Base-by-base conservation (phyloP, 2,329 filamentous ascomycete species). In the Colletotrichum noveboracense region DNA sequence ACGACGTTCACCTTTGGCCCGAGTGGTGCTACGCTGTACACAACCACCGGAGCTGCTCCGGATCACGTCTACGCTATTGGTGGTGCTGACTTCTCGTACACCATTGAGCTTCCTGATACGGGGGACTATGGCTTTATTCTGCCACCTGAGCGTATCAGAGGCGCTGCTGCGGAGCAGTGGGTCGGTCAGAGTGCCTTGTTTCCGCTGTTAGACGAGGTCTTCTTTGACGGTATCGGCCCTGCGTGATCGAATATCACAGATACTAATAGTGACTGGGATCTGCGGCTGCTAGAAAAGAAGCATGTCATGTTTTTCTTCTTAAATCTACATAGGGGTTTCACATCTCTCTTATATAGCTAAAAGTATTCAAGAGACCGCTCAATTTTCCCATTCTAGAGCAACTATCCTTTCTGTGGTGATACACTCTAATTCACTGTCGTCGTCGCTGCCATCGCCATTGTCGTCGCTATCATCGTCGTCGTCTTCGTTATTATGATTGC, bases 11-110 rank as follows among this genome's bases (percentile, higher is more conserved):
- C 82, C 1, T 81, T 82, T 6, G 86, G 86, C 2, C 82, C 80
- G 7, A 85, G 81, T 12, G 86, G 85, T 66, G 71, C 81, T 13
- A 85, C 84, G 0, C 70, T 87, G 5, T 87, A 87, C 66, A 79
- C 82, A 0, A 83, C 81, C 1, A 83, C 82, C 2, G 82, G 83
- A 0, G 77, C 80, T 12, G 80, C 80, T 2, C 80, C 80, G 1
- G 82, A 83, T 43, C 81, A 82, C 13, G 69, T 81, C 4, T 81
- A 80, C 60, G 78, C 79, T 16, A 65, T 82, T 1, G 80, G 78
- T 13, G 76, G 78, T 4, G 80, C 80, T 3, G 83, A 86, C 58
- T 85, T 84, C n/a, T 85, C 84, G 3, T 86, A 84, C 79, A 85
- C 84, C 2, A 83, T 86, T 34, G 85, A 86, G 79, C 80, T 86